Percentiles rank a stretch among this genome's conserved stretches.
phyloP scores from a whole-genome alignment of 768 basidiomycete species.

The Phlebiopsis gigantea region DNA sequence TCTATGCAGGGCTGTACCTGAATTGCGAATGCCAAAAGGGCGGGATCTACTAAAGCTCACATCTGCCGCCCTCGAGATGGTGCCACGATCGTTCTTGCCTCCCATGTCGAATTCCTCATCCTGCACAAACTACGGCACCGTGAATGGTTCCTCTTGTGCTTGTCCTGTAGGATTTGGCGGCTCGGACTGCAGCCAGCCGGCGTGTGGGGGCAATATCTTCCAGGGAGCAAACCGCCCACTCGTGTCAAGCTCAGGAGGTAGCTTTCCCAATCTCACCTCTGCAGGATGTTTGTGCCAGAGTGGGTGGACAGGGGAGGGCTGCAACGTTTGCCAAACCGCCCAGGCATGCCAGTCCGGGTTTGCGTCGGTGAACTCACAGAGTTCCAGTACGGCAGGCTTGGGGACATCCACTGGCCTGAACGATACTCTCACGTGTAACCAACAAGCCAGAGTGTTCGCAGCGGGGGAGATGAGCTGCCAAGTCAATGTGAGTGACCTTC shows the following conservation, averaged over 20 bases:
- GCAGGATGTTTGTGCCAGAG: conserved; percentile 62
- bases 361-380: conserved; percentile 27
- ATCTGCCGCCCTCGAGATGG: not conserved
- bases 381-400: conserved; percentile 20
- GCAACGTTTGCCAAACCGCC: conserved; percentile 71
- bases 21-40: not conserved
- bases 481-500: conserved; percentile 57
- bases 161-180: conserved; percentile 86
- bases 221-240: conserved; percentile 59
- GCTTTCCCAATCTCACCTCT: conserved; percentile 60
- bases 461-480: conserved; percentile 81
- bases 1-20: not conserved
- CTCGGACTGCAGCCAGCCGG: conserved; percentile 57
- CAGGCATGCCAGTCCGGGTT: conserved; percentile 67
- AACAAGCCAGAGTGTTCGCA: conserved; percentile 64
- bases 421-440: conserved; percentile 70
- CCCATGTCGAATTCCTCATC: conserved; percentile 14
- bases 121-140: conserved; percentile 68
- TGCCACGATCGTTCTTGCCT: not conserved
- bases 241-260: conserved; percentile 21
- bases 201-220: conserved; percentile 80
- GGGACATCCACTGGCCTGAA: conserved; percentile 36
- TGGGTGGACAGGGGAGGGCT: conserved; percentile 76
- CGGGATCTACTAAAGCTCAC: not conserved
- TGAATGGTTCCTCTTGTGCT: conserved; percentile 52